Evolutionary conservation across 2,329 filamentous ascomycete genomes (phyloP).

Genomic region (Monosporascus sp.): DNA sequence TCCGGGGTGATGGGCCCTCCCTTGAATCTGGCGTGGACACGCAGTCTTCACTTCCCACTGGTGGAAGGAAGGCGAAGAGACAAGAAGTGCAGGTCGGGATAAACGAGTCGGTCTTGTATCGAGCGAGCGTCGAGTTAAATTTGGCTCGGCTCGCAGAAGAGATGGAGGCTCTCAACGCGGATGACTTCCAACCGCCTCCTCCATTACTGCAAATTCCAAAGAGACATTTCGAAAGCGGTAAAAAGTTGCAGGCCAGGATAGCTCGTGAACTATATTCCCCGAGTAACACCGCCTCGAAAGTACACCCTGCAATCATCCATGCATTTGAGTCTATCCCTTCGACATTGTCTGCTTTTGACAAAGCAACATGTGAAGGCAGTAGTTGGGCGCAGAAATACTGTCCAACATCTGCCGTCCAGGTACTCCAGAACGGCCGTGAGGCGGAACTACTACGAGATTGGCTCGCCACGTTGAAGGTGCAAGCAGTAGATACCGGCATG

Average conservation of each 20-base stretch:
- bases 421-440: conserved; percentile 72
- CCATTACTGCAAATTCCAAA: conserved; percentile 47
- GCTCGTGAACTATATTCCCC: conserved; percentile 34
- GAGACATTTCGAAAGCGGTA: conserved; percentile 54
- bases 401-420: conserved; percentile 60
- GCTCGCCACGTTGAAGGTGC: conserved; percentile 71
- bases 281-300: conserved; percentile 7
- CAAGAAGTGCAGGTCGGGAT: conserved; percentile 34
- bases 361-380: conserved; percentile 64
- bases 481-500: conserved; percentile 63
- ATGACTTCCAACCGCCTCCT: conserved; percentile 41
- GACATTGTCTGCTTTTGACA: conserved; percentile 74
- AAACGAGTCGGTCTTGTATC: conserved; percentile 39
- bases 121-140: conserved; percentile 33
- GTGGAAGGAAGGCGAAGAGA: conserved; percentile 45
- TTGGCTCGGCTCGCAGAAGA: conserved; percentile 28
- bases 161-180: conserved; percentile 29
- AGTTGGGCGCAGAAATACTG: conserved; percentile 84
- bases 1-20: conserved; percentile 42
- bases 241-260: conserved; percentile 46
- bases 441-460: conserved; percentile 70
- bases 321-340: conserved; percentile 57
- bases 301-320: conserved; percentile 54
- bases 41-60: background rate
- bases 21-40: background rate